Evolutionary conservation across 2,329 filamentous ascomycete species (phyloP), one percentile per base, ranked within the genome.

Genomic region (Alternaria sp.): DNA sequence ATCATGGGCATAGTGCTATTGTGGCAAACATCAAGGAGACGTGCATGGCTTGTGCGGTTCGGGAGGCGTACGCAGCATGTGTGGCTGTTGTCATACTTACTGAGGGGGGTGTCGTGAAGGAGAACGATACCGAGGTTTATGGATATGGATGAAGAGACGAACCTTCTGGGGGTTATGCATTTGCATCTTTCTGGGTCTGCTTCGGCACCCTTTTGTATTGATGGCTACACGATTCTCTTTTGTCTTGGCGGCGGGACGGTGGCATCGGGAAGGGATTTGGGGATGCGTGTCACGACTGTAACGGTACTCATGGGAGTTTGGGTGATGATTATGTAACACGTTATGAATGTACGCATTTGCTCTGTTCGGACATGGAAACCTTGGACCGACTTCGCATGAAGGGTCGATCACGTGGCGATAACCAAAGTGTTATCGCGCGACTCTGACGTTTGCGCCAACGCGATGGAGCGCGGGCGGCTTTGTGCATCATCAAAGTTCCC

Each of bases 51-150:
- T 93, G 91, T 77, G 89, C 90, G 10, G 89, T 93, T 62, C 84
- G 91, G 64, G 91, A 93, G 78, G 90, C 91, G 28, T 93, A 91
- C 78, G 91, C 91, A 3, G 90, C 89, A 15, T 89, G 89, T 36
- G 77, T 93, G 57, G 91, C 88, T 51, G 90, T 93, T 44, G 88
- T 92, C 44, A 91, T 93, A 59, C 79, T 93, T 58, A 83, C 81
- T 1, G 80, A 83, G 63, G 80, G 81, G 8, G 78, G 81, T 58
- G 81, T 81, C 62, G 72, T 79, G 64, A 81, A 84, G 66, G 82
- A 83, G 54, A 81, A 81, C 58, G 81, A 85, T 72, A 81, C 73
- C 8, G 74, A 73, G 19, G 60, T 72, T 11, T 59, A 51, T 32
- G 49, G 54, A 19, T 60, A 57, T 47, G 12, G 59, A 36, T 59